phyloP scores from a whole-genome alignment of 169 alveolate genomes.

The Besnoitia besnoiti region DNA sequence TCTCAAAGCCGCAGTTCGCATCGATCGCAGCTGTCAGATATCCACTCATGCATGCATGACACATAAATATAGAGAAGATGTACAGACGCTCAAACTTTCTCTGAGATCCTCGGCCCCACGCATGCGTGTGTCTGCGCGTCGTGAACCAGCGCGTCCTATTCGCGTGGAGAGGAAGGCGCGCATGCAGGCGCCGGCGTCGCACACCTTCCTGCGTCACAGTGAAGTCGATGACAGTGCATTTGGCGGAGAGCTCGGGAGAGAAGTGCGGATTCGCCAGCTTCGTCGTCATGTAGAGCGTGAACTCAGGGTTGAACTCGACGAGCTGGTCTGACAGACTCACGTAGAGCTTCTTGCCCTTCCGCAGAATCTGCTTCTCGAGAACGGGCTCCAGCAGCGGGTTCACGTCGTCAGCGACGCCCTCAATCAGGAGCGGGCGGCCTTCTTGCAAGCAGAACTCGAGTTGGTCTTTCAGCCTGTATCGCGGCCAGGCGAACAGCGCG shows the following conservation, averaged over 20 bases:
- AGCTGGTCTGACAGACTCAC: conserved; percentile 86
- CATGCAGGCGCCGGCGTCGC: not conserved
- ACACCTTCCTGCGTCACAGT: conserved; percentile 92
- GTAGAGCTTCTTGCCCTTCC: conserved; percentile 86
- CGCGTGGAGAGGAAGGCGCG: not conserved
- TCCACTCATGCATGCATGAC: no score
- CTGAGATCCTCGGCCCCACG: not conserved
- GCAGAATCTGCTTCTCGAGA: conserved; percentile 92
- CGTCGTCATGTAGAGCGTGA: conserved; percentile 92
- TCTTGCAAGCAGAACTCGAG: conserved; percentile 92
- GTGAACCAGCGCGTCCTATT: not conserved
- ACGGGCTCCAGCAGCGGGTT: conserved; percentile 96
- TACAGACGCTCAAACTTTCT: no score
- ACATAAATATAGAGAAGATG: no score
- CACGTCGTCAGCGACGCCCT: conserved; percentile 94
- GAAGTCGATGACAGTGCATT: conserved; percentile 96
- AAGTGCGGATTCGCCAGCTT: conserved; percentile 96
- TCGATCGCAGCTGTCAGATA: no score
- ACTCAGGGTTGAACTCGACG: conserved; percentile 80
- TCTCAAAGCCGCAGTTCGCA: no score
- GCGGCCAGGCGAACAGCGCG: no score
- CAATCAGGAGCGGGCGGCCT: conserved; percentile 92
- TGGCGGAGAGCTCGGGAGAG: conserved; percentile 96
- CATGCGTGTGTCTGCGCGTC: not conserved
- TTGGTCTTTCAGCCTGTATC: conserved; percentile 88